Base-by-base conservation (phyloP, 2,329 filamentous ascomycete species). In the Cordyceps pruinosa region DNA sequence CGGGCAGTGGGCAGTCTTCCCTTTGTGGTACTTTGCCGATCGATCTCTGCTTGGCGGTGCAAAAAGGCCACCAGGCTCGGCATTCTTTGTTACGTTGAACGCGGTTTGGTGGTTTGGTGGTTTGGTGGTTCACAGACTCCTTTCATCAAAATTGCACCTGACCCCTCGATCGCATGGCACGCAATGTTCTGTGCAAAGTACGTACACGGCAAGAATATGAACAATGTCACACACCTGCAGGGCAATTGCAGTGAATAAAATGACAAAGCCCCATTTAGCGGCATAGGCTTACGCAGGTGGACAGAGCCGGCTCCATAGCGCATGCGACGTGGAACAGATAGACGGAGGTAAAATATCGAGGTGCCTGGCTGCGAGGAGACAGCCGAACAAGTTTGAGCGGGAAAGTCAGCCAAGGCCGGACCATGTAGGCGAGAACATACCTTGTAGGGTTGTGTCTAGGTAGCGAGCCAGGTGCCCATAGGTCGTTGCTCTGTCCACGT, bases 271-370 rank as follows among this genome's bases (percentile, higher is more conserved):
- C 51, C 51, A 46, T 54, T 17, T 4, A 35, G 28, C 30, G n/a
- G 23, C 42, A 46, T 55, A n/a, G 51, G 42, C 52, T 47, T 30
- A 45, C 45, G 51, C 51, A 54, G 51, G 51, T 37, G 30, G 19
- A 45, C 37, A 25, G 32, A 41, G 48, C 23, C 23, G 34, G 21
- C 52, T 37, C 52, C 52, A 47, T 55, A 39, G 25, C 23, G 32
- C 52, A 55, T 55, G 52, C 52, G 32, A 55, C 42, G 25, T 21
- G 17, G 49, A 32, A 23, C 5, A 28, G 13, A 39, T 51, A 42
- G 25, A 13, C 30, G 23, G 12, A 30, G 7, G 34, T 5, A 15
- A 9, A 17, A 23, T 30, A 21, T 9, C 23, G 42, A 37, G 30
- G 25, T 56, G 17, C 51, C 26, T 41, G 39, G 21, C 17, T n/a